Evolutionary conservation across 2,329 filamentous ascomycete genomes (phyloP).

Genomic region (Exophiala dermatitidis): DNA sequence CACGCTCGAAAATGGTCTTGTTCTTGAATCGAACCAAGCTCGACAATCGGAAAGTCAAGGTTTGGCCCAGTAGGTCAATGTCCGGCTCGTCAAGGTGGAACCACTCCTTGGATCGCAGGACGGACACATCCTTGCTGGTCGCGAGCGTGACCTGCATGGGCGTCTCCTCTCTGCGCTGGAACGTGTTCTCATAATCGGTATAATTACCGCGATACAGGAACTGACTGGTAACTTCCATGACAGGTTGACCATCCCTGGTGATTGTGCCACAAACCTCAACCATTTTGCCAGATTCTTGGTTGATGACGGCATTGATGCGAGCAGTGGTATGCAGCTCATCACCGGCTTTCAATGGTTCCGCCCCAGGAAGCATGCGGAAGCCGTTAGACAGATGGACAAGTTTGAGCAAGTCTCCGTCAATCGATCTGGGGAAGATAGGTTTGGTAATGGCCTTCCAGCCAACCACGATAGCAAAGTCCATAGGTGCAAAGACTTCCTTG

Average conservation of each 20-base stretch:
- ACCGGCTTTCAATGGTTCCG: conserved; percentile 89
- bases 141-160: conserved; percentile 87
- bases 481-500: conserved; percentile 89
- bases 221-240: conserved; percentile 98
- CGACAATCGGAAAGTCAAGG: conserved; percentile 89
- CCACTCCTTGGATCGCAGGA: conserved; percentile 96
- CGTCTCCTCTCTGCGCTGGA: conserved; percentile 94
- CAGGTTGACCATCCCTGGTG: conserved; percentile 68
- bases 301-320: conserved; percentile 94
- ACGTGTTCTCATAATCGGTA: conserved; percentile 93
- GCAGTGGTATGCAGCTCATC: conserved; percentile 88
- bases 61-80: conserved; percentile 84
- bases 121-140: conserved; percentile 83
- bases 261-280: conserved; percentile 99
- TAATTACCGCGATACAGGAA: conserved; percentile 94
- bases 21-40: conserved; percentile 92
- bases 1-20: conserved; percentile 79
- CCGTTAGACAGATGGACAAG: conserved; percentile 94
- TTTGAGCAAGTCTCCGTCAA: conserved; percentile 92
- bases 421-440: conserved; percentile 93
- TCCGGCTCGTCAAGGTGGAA: conserved; percentile 81
- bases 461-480: conserved; percentile 98
- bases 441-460: conserved; percentile 99
- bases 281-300: conserved; percentile 98
- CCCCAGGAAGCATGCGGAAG: conserved; percentile 96